These are phyloP conservation scores for Begonia loranthoides DNA, from an alignment of 306 rosid species.

Conservation along the genomic window DNA sequence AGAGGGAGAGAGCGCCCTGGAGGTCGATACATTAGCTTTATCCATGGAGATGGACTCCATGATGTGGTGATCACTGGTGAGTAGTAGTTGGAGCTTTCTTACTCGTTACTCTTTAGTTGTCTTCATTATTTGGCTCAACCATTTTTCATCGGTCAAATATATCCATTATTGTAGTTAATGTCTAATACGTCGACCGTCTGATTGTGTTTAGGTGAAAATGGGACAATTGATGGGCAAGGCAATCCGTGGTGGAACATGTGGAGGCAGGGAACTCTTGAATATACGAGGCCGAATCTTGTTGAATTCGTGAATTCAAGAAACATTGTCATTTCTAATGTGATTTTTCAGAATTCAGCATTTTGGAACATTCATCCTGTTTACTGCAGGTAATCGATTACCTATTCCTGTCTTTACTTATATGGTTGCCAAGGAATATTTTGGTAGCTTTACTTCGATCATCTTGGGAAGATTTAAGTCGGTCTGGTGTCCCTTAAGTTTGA, in stretches of 20 bases:
- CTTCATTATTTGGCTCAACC: not conserved
- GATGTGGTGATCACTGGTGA: constrained; percentile 77
- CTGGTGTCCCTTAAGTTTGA: no score
- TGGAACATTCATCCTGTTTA: constrained; percentile 98
- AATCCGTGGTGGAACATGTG: constrained; percentile 97
- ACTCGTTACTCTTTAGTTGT: not conserved
- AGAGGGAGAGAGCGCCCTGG: constrained; percentile 93
- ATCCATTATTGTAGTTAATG: no score
- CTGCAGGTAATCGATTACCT: constrained; percentile 42
- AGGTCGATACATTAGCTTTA: constrained; percentile 68
- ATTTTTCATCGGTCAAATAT: no score
- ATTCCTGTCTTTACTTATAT: not conserved
- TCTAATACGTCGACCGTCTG: no score
- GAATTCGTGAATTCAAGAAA: constrained; percentile 64
- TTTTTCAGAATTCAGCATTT: constrained; percentile 77
- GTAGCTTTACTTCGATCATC: no score
- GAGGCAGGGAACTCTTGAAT: constrained; percentile 71
- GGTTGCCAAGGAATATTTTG: no score
- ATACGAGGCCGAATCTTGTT: constrained; percentile 74
- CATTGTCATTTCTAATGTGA: constrained; percentile 64
- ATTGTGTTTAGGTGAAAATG: constrained; percentile 45
- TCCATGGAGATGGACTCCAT: constrained; percentile 58
- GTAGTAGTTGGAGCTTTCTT: constrained; percentile 10
- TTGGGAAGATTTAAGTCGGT: no score
- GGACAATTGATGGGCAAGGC: constrained; percentile 93